Base-by-base conservation (phyloP, 495 filamentous ascomycete genomes). In the Rhypophila decipiens region DNA sequence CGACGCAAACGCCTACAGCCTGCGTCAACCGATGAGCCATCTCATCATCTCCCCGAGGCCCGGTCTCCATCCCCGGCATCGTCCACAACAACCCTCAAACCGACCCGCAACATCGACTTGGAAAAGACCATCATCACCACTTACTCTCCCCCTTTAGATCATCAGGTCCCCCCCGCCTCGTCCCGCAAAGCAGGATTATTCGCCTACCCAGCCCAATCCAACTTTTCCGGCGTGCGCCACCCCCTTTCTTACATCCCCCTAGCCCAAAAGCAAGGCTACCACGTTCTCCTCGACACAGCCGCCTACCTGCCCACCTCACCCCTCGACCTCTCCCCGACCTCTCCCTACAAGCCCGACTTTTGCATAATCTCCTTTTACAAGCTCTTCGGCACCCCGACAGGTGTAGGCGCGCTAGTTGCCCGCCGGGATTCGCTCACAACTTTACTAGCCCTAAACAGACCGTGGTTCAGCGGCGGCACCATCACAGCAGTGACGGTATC, bases 161-260 rank as follows among this genome's bases (percentile, higher is more conserved):
- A 9, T 2, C 21, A 29, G 40, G 18, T 3, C 19, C 8, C 12
- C 3, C 7, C 21, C 23, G 13, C 38, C 23, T 24, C 21, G 15
- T 24, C 39, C 10, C 41, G 9, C 10, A 21, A 40, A 11, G 58
- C 50, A 19, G 67, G 67, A 0, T 63, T 84, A 5, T 80, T 84
- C 47, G 80, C 74, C n/a, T 85, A 80, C 63, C 81, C 80, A 9
- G 81, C 70, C 5, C 80, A 83, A 51, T 79, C 75, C 17, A 85
- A 85, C 55, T 77, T 84, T 68, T 75, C 66, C 15, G 81, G 81
- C 24, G 68, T 76, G n/a, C 70, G 78, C 0, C 67, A 78, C 34
- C 79, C 81, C 2, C 59, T 75, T 0, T 47, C 61, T 4, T 83
- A 78, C 78, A 63, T 71, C 0, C 50, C 57, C 5, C 56, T 65